phyloP scores from a whole-genome alignment of 345 rosid species.

The Brassica incana region DNA sequence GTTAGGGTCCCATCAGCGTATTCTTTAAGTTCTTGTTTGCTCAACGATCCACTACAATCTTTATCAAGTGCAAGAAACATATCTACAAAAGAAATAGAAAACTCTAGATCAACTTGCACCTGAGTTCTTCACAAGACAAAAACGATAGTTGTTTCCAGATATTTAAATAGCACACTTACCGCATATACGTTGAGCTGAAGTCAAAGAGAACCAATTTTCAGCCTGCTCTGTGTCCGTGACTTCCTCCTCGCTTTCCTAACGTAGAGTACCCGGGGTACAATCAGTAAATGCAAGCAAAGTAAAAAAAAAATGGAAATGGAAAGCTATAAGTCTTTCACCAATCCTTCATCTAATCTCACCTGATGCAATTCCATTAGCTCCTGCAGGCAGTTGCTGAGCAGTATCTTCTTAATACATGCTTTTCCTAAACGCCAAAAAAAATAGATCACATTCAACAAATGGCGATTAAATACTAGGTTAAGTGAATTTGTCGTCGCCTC shows the following conservation, averaged over 20 bases:
- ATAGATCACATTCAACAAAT: background rate
- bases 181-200: slow-evolving; percentile 97
- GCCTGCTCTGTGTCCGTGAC: slow-evolving; percentile 97
- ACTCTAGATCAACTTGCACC: slow-evolving; percentile 1
- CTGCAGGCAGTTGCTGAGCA: slow-evolving; percentile 97
- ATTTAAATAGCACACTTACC: slow-evolving; percentile 48
- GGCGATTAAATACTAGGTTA: too few species aligned
- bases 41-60: slow-evolving; percentile 84
- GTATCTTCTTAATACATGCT: slow-evolving; percentile 95
- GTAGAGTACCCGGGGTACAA: background rate
- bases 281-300: slow-evolving; percentile 3
- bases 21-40: slow-evolving; percentile 95
- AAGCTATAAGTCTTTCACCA: slow-evolving; percentile 3
- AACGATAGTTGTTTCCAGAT: slow-evolving; percentile 6
- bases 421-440: slow-evolving; percentile 62
- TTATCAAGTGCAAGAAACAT: slow-evolving; percentile 97
- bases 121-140: slow-evolving; percentile 1
- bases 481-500: too few species aligned
- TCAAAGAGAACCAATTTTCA: slow-evolving; percentile 99
- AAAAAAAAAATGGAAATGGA: slow-evolving; percentile 3
- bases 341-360: slow-evolving; percentile 47
- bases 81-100: slow-evolving; percentile 50
- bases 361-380: slow-evolving; percentile 99
- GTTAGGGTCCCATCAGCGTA: slow-evolving; percentile 97
- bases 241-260: slow-evolving; percentile 98